These are phyloP conservation scores for Penicillium sp. DNA, from an alignment of 2,329 filamentous ascomycete species.

Conservation along the genomic window DNA sequence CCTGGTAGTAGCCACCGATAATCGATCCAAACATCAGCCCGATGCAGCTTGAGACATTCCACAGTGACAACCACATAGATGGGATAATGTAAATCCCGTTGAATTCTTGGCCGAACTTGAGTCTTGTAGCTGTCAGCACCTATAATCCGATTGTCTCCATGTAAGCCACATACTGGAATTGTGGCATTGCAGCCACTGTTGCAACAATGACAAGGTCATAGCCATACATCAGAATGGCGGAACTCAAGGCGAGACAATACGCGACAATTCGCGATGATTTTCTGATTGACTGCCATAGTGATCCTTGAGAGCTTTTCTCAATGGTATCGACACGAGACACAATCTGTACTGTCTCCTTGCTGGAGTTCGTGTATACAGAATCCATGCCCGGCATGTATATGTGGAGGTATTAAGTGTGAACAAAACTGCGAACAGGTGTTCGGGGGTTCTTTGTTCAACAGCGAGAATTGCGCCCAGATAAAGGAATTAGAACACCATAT, in stretches of 20 bases:
- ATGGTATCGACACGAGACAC: neutral
- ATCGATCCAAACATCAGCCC: slow-evolving; percentile 40
- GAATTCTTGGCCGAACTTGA: slow-evolving; percentile 31
- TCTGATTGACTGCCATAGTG: slow-evolving; percentile 19
- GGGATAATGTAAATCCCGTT: slow-evolving; percentile 39
- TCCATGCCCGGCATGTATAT: neutral
- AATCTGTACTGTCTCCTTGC: slow-evolving; percentile 6
- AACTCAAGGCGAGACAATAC: slow-evolving; percentile 22
- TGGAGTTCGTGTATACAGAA: neutral
- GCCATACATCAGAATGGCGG: slow-evolving; percentile 28
- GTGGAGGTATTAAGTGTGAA: neutral
- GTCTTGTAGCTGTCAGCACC: slow-evolving; percentile 2
- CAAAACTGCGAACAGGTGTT: neutral
- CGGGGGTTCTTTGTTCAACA: neutral
- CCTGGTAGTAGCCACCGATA: slow-evolving; percentile 42
- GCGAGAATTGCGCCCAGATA: neutral
- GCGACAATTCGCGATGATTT: slow-evolving; percentile 16
- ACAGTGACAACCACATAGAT: slow-evolving; percentile 46
- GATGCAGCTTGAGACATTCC: slow-evolving; percentile 43
- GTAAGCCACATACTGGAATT: slow-evolving; percentile 26
- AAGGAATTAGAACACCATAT: neutral
- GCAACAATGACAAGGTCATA: slow-evolving; percentile 33
- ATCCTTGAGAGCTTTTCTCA: neutral
- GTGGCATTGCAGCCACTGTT: slow-evolving; percentile 29
- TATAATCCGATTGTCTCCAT: neutral